A percentile compares a stretch with the other conserved stretches of the same genome.
These are phyloP conservation scores for Neospora caninum DNA, from an alignment of 169 alveolate genomes.

Conservation along the genomic window DNA sequence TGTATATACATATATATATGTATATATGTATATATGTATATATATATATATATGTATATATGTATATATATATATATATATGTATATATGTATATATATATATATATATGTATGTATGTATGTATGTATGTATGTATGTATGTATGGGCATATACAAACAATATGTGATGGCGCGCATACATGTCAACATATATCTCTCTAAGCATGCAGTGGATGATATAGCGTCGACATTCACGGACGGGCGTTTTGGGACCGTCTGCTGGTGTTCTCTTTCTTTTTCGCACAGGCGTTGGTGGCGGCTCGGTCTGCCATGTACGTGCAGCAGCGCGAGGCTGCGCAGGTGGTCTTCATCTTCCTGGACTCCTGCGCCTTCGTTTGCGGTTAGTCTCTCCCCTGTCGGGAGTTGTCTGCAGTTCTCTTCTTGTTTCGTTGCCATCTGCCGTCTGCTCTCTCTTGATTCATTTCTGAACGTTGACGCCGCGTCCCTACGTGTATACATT, in stretches of 20 bases:
- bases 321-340: conserved; percentile 16
- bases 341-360: conserved; percentile 28
- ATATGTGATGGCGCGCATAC: too few relatives aligned
- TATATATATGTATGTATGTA: too few relatives aligned
- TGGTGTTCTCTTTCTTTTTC: neutral
- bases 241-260: neutral
- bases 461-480: neutral
- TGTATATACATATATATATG: too few relatives aligned
- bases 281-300: conserved; percentile 20
- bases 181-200: too few relatives aligned
- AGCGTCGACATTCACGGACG: too few relatives aligned
- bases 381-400: neutral
- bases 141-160: too few relatives aligned
- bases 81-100: too few relatives aligned
- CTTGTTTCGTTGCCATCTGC: neutral
- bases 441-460: neutral
- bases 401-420: neutral
- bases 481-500: neutral
- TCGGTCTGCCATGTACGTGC: neutral
- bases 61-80: too few relatives aligned
- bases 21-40: too few relatives aligned
- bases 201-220: too few relatives aligned
- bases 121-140: too few relatives aligned
- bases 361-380: conserved; percentile 20
- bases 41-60: too few relatives aligned